Base-by-base conservation (phyloP, 441 rosid species). In the Dalechampia spathulata region DNA sequence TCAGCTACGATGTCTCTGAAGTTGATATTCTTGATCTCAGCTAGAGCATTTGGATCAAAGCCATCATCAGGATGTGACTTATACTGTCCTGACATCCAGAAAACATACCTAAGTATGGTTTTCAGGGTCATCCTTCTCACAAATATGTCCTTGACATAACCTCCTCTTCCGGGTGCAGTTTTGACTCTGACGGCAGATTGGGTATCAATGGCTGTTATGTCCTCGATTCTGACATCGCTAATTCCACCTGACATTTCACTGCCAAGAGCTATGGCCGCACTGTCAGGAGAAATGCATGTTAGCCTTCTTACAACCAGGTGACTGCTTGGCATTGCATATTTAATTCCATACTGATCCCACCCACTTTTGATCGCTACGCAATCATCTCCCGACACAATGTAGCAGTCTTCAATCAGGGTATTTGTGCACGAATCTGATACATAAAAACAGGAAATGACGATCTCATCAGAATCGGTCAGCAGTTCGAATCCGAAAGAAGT, bases 181-280 rank as follows among this genome's bases (percentile, higher is more conserved):
- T 90, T 90, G 62, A 90, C 79, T 60, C 95, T 44, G 20, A 86
- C 16, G 1, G 72, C 79, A 0, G 93, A 82, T 56, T 90, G 23
- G 0, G 90, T 84, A 62, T 82, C 50, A 60, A 78, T 58, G 1
- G 80, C 79, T 11, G 70, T 70, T 2, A 75, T 65, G 58, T 73
- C 85, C 51, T 90, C 95, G 8, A 55, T 68, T 61, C 93, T 70
- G 6, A 84, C 81, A 45, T 89, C 76, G 43, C 59, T 55, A 55
- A 89, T 79, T 49, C 92, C 92, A 7, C 96, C 95, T 0, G 96
- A 86, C 90, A 83, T 82, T 49, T 88, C 95, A 20, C 92, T 86
- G 22, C 97, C 95, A 0, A 86, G 78, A 5, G 97, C 97, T n/a
- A 86, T 70, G 45, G 81, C 49, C 12, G 93, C 97, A 36, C 95